These are phyloP conservation scores for Chytridiales sp. DNA, from an alignment of 371 early-diverging fungal species.

Conservation along the genomic window DNA sequence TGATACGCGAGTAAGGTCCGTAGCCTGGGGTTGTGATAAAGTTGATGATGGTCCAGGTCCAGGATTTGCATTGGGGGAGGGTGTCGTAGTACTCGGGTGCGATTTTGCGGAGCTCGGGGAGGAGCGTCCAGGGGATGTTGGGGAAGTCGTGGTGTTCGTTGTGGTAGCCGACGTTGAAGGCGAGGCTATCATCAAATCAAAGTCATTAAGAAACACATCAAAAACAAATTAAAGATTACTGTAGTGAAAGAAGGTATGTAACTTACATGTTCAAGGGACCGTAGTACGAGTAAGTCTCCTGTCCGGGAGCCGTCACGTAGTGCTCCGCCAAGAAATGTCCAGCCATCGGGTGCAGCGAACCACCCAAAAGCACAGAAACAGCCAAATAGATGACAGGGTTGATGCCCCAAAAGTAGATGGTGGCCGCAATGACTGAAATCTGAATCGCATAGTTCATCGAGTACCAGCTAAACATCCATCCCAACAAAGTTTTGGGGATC, in stretches of 20 bases:
- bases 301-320: constrained; percentile 91
- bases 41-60: constrained; percentile 51
- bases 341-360: constrained; percentile 91
- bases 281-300: constrained; percentile 98
- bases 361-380: constrained; percentile 83
- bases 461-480: constrained; percentile 31
- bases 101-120: constrained; percentile 75
- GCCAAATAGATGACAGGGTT: constrained; percentile 65
- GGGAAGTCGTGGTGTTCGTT: constrained; percentile 97
- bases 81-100: constrained; percentile 92
- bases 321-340: constrained; percentile 98
- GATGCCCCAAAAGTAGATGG: constrained; percentile 26
- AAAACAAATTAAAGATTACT: no score
- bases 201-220: no score
- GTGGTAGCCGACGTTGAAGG: constrained; percentile 71
- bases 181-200: no score
- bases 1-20: constrained; percentile 29
- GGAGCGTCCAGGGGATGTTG: constrained; percentile 84
- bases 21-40: constrained; percentile 23
- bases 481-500: constrained; percentile 20
- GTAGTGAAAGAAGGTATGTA: constrained; percentile 82
- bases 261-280: constrained; percentile 81
- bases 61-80: constrained; percentile 83
- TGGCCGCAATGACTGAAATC: constrained; percentile 25
- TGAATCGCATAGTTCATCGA: constrained; percentile 31